Evolutionary conservation across 2,329 filamentous ascomycete genomes (phyloP), one percentile per base, ranked within the genome.

Genomic region (Aspergillus cejpii): DNA sequence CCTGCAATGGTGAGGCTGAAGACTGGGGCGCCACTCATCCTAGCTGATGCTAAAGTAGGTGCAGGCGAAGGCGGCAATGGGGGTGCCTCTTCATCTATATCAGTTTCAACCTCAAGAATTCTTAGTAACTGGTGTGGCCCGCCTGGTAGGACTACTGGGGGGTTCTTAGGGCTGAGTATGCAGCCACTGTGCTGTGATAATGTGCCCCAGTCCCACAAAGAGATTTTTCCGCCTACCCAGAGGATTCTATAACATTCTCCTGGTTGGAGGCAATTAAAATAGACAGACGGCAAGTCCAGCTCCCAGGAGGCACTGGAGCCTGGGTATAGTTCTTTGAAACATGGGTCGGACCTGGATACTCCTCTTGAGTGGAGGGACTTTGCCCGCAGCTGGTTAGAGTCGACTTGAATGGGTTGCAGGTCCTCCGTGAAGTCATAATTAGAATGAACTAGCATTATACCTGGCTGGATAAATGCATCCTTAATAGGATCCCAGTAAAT

Each of bases 401-500:
- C 7, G 29, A 33, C 29, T 33, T 33, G 29, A 17, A 19, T 15
- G 2, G 29, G 29, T 19, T 3, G 6, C 29, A 19, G 29, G 29
- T 19, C 29, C 29, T 33, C 8, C 3, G 29, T 19, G 29, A 33
- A 33, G n/a, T 19, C 6, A 19, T 2, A 5, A 33, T 19, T 33
- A 5, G 29, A 33, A 33, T 15, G 29, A 3, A 33, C n/a, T 19
- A 43, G 41, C 15, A 43, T 37, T 15, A 43, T 26, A 29, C 33
- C 41, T 6, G 14, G 23, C 29, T 37, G 31, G 21, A 21, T 21
- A 20, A 37, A 37, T 15, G 14, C 41, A 28, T 43, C 41, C 15
- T 43, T 15, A 8, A 43, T 43, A 24, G 41, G 41, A 21, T 43
- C 23, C 41, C 33, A 43, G 33, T 43, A 31, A 7, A 43, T 37